These are phyloP conservation scores for Thymus mandschuricus DNA, from an alignment of 257 asterid genomes.

Conservation along the genomic window DNA sequence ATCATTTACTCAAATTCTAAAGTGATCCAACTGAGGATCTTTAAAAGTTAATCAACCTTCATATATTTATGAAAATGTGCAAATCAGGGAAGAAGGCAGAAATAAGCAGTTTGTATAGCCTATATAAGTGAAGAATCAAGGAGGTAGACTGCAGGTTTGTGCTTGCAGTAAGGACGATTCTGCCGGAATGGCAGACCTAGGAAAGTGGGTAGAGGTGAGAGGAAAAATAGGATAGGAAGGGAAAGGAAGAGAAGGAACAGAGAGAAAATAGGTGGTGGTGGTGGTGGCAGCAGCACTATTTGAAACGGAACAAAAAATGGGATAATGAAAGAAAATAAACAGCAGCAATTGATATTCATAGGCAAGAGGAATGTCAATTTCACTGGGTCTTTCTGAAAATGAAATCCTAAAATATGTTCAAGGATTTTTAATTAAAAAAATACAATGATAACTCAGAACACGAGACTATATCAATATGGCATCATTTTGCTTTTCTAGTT, in stretches of 20 bases:
- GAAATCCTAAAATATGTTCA: constrained; percentile 5
- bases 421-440: neutral
- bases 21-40: too few species aligned
- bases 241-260: neutral
- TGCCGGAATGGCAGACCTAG: neutral
- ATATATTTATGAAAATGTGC: neutral
- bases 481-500: constrained; percentile 1
- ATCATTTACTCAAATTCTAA: too few species aligned
- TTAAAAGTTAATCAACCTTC: too few species aligned
- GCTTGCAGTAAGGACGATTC: neutral
- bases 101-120: neutral
- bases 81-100: neutral
- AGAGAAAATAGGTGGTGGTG: neutral
- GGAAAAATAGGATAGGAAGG: neutral
- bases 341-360: neutral
- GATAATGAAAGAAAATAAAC: neutral
- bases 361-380: neutral
- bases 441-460: neutral
- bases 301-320: neutral
- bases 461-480: constrained; percentile 13
- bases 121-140: neutral
- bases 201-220: neutral
- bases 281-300: neutral
- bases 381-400: neutral
- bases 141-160: neutral